Base-by-base conservation (phyloP, 495 filamentous ascomycete species). In the Neurospora hispaniola region DNA sequence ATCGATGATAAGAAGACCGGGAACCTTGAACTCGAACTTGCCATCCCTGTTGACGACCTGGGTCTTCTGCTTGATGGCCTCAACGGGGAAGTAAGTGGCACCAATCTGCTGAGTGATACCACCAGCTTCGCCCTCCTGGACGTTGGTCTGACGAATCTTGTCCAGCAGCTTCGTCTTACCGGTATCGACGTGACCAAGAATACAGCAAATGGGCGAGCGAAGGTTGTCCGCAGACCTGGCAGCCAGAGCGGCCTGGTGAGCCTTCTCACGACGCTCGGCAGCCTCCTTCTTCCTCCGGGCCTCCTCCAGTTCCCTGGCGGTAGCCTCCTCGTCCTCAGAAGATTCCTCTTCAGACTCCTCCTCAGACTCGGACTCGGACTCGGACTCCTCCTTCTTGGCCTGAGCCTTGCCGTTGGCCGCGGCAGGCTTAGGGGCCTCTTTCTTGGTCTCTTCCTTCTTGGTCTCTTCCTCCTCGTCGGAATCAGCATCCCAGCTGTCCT, bases 21-120 rank as follows among this genome's bases (percentile, higher is more conserved):
- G 96, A 27, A 98, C 93, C 86, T 98, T 98, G 89, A 97, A 97
- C 70, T 97, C 92, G 83, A 99, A 98, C 48, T 85, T 87, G 76
- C 90, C 90, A 75, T 98, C 94, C 78, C 88, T 85, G 85, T 99
- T 98, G 76, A 99, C 93, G 12, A 98, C 96, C 31, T 85, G 85
- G 9, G 94, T 98, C 88, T 99, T 99, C 78, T 92, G 88, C 80
- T 88, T 85, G 79, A 99, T 89, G 71, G 96, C 93, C 71, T 98
- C 96, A 71, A 95, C 93, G 23, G 96, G 96, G 89, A 99, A 99
- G 84, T 98, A 99, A 18, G 96, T 99, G 62, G 96, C 96, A 89
- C 96, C 96, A 80, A 99, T 99, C 83, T 99, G 96, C 84, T 99
- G 96, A 18, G 96, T 99, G 78, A 99, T 99, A 91, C 96, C 96